Evolutionary conservation across 2,329 filamentous ascomycete genomes (phyloP), one percentile per base, ranked within the genome.

Genomic region (Aureobasidium sp.): DNA sequence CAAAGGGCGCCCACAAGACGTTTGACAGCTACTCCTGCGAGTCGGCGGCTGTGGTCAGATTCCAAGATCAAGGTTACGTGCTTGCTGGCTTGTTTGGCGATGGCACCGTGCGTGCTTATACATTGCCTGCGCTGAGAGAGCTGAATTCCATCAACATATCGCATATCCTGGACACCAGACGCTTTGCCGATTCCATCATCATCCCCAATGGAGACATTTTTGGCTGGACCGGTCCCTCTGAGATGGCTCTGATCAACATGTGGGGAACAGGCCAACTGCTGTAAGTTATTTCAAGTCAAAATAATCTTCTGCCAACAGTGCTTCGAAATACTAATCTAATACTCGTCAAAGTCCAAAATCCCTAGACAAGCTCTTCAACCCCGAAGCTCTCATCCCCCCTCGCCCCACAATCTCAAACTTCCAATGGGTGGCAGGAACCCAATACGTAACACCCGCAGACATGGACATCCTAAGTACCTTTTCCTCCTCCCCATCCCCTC

Each of bases 351-450:
- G 56, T 12, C 66, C 65, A n/a, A 75, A 71, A 47, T 77, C 78
- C 17, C 77, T 84, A n/a, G 92, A 97, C 71, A 84, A 80, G 8
- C 80, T 99, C 3, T 84, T 90, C 74, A 96, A 97, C 71, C 86
- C 89, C 0, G 81, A 89, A 63, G 82, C 90, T 0, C 71, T 83
- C 17, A 82, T 89, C 25, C 93, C 92, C 1, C 82, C 90, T 14
- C 85, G 94, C 2, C 94, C 94, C 0, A 96, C 91, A 0, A 99
- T 99, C 64, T 95, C 90, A 22, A 96, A 95, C 69, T 76, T 99
- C 41, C 91, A 97, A 75, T 99, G 94, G 94, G 91, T 99, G 58
- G 89, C 91, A 0, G 94, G 94, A 4, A 97, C 93, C 1, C 93
- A 97, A 74, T 89, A 95, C 68, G 83, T 99, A 49, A 91, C 90